Percentiles rank a stretch among this genome's conserved stretches.
Evolutionary conservation across 129 eudicot genomes (phyloP).

Genomic region (Arctium minus): DNA sequence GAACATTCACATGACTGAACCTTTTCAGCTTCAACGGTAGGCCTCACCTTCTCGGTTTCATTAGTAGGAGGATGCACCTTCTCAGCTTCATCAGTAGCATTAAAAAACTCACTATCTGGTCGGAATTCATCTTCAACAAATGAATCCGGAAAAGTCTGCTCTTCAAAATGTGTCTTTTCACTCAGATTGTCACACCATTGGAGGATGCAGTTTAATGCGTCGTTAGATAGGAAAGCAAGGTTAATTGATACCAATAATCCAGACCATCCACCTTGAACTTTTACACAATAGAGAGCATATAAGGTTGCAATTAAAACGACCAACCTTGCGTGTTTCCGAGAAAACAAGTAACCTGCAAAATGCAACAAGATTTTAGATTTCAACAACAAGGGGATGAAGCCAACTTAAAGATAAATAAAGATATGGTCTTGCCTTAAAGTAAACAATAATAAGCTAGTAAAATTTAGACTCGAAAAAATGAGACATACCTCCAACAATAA

Average conservation of each 20-base stretch:
- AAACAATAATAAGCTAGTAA: not conserved
- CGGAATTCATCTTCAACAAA: constrained; percentile 69
- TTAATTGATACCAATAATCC: constrained; percentile 73
- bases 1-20: constrained; percentile 39
- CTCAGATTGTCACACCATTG: constrained; percentile 89
- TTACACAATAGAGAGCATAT: constrained; percentile 72
- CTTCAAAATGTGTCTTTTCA: constrained; percentile 69
- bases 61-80: constrained; percentile 26
- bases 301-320: constrained; percentile 77
- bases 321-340: constrained; percentile 79
- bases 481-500: constrained; percentile 82
- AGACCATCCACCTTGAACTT: constrained; percentile 84
- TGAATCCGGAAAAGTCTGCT: constrained; percentile 49
- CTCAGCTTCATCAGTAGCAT: constrained; percentile 50
- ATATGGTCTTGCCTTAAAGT: not conserved
- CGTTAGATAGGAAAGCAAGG: constrained; percentile 85
- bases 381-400: not conserved
- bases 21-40: constrained; percentile 16
- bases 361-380: not conserved
- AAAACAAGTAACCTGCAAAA: constrained; percentile 80
- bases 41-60: constrained; percentile 9
- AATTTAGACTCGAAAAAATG: not conserved
- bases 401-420: not conserved
- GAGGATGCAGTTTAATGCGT: constrained; percentile 54
- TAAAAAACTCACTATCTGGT: constrained; percentile 55